Base-by-base conservation (phyloP, 169 alveolate genomes). In the Nephromyces sp. region DNA sequence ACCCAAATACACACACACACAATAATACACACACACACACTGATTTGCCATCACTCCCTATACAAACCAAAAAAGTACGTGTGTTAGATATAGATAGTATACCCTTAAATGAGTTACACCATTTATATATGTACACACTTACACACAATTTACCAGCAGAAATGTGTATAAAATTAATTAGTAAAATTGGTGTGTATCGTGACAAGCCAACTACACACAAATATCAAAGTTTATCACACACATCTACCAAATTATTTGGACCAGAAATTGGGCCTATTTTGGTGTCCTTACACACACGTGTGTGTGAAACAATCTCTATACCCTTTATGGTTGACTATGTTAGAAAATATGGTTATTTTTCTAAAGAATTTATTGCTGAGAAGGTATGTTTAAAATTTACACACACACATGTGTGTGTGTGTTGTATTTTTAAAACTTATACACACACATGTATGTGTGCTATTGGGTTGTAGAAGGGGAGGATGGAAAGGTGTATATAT, bases 121-220 rank as follows among this genome's bases (percentile, higher is more conserved):
- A 64, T 6, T 32, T 52, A 32, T 71, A 70, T 70, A 61, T 77
- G 77, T 72, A 68, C 21, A 61, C 66, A 21, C 67, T 70, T 33
- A 75, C 72, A 29, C 71, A 63, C 52, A 74, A 68, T 3, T 68
- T 77, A 5, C 83, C 83, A 1, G 83, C 83, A 24, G 83, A 77
- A 31, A 43, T 62, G 33, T 64, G 70, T 24, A 35, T 77, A 75
- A 73, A 77, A 32, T 73, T 77, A 51, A 35, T 68, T 22, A 62
- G 74, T 65, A 27, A 79, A 21, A 32, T 77, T 5, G 83, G 70
- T 3, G 43, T 66, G 15, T 77, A 63, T 68, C 25, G 83, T 15
- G 83, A 77, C 73, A 6, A 6, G 28, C 68, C 66, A 33, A 30
- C 79, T 28, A 70, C 64, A 32, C 15, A 3, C 15, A 53, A 70